Conservation (phyloP, 2,329 filamentous ascomycete species). For the Penicillium sp. region DNA sequence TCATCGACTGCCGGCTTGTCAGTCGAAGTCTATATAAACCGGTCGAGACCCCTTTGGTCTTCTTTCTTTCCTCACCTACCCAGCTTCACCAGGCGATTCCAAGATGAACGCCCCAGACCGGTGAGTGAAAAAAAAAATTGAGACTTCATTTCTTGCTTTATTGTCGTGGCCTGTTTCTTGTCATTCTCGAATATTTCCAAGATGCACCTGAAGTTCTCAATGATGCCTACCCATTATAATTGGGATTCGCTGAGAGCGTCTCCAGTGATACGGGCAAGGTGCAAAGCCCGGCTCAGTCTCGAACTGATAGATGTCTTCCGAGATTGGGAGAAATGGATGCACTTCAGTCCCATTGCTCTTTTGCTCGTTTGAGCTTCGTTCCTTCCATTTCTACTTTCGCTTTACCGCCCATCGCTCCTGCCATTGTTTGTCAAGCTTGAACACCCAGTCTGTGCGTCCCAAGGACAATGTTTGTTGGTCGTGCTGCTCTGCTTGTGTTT, state of each 20-base stretch:
- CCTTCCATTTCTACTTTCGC: background rate
- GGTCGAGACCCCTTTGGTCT: background rate
- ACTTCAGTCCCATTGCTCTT: too few species aligned
- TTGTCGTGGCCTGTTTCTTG: background rate
- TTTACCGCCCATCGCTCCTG: background rate
- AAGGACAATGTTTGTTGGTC: background rate
- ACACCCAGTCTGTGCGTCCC: too few species aligned
- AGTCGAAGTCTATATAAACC: background rate
- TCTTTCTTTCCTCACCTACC: background rate
- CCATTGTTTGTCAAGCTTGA: too few species aligned
- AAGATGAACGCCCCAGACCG: slow-evolving; percentile 45
- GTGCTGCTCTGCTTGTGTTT: background rate
- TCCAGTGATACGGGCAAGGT: too few species aligned
- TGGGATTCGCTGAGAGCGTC: too few species aligned
- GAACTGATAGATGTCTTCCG: too few species aligned
- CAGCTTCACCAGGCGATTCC: background rate
- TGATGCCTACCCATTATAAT: background rate
- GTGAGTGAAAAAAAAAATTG: slow-evolving; percentile 29
- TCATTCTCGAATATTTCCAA: background rate
- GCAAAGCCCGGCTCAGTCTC: too few species aligned
- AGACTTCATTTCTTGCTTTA: background rate
- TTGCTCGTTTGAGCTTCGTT: background rate
- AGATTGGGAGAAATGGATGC: too few species aligned
- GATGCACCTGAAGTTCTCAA: background rate
- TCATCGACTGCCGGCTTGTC: too few species aligned